These are phyloP conservation scores for Chaetoceros tenuissimus DNA, from an alignment of 108 stramenopile species.

Conservation along the genomic window DNA sequence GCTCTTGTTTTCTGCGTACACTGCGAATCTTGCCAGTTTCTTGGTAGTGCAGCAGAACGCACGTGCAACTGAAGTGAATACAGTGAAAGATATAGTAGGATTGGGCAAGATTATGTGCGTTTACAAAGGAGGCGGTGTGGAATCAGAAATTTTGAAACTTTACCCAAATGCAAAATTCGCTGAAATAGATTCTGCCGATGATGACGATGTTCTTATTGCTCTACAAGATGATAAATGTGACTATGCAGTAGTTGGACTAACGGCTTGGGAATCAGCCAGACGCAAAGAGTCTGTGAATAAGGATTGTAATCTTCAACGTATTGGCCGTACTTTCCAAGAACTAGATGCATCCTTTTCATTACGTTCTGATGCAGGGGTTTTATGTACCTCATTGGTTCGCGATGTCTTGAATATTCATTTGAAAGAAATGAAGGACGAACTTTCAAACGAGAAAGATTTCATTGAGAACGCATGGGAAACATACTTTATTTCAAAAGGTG, in stretches of 20 bases:
- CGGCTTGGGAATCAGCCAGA: conserved; percentile 7
- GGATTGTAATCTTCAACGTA: conserved; percentile 21
- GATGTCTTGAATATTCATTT: conserved; percentile 26
- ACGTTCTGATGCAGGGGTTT: conserved; percentile 19
- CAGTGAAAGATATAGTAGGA: conserved; percentile 12
- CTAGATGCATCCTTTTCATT: conserved; percentile 18
- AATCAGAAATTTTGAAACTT: conserved; percentile 1
- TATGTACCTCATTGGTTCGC: conserved; percentile 22
- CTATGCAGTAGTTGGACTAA: conserved; percentile 8
- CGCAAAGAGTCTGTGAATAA: conserved; percentile 12
- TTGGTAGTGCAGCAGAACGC: conserved; percentile 12
- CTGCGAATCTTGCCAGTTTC: too few relatives aligned
- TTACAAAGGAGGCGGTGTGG: background rate
- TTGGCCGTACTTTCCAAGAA: conserved; percentile 12
- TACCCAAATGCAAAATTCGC: conserved; percentile 19
- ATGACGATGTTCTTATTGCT: conserved; percentile 10
- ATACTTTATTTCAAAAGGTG: too few relatives aligned
- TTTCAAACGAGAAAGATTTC: too few relatives aligned
- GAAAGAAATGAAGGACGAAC: conserved; percentile 27
- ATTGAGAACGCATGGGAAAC: conserved; percentile 15
- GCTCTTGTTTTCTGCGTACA: too few relatives aligned
- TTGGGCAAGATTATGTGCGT: conserved; percentile 14
- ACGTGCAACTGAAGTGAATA: conserved; percentile 8
- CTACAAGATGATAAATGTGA: conserved; percentile 14
- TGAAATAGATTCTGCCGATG: background rate